Evolutionary conservation across 768 basidiomycete species (phyloP), one percentile per base, ranked within the genome.

Genomic region (Leccinum uliginosum): DNA sequence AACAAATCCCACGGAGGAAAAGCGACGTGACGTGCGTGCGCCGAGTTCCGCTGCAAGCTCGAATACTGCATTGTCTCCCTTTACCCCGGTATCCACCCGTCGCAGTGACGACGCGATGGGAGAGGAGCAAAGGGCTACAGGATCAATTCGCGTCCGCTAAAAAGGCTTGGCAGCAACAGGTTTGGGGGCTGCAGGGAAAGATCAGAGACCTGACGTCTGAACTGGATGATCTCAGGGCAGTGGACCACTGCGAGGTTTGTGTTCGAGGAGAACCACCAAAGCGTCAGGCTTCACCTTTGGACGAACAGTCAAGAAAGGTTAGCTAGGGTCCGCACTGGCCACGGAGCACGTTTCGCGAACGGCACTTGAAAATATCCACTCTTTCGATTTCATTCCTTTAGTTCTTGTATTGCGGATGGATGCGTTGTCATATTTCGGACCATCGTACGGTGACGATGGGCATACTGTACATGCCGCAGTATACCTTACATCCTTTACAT

Each of bases 161-260:
- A 53, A 78, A 79, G 60, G 80, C 80, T 21, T 90, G 86, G 85
- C 86, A 89, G 64, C 80, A 76, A 56, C 84, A 87, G 57, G 79
- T 90, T 51, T 83, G 80, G 84, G 89, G 90, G 65, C 73, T 92
- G 51, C 88, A 88, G 65, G 80, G 81, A 12, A 86, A 88, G 66
- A 80, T 92, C 46, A 80, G 81, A 49, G 85, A 86, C 66, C 74
- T 93, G 56, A 85, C 87, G 60, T 76, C 80, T 19, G 87, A 91
- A 67, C 67, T 92, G 32, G 84, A 86, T 32, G 80, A 77, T 24
- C 71, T 85, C 43, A 82, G 78, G 49, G 71, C 70, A 26, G 67
- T 62, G 15, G 77, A 77, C 40, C 68, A 72, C 47, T 92, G 89
- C 67, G 74, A 79, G 4, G 65, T 73, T 38, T 91, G 90, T 64